Base-by-base conservation (phyloP, 352 stramenopile genomes). In the Phytophthora capsici region DNA sequence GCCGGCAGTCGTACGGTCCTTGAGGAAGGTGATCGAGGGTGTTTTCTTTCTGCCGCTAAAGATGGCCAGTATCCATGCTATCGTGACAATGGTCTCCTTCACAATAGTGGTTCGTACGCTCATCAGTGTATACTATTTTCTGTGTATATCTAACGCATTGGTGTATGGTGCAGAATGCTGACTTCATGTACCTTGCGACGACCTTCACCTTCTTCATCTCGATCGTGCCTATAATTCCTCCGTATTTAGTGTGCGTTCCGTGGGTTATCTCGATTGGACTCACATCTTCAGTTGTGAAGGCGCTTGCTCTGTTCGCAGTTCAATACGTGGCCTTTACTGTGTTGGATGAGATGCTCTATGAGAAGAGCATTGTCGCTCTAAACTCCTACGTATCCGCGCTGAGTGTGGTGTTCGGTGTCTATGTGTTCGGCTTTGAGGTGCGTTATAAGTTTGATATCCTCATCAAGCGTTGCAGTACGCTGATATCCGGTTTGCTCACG, bases 41-140 rank as follows among this genome's bases (percentile, higher is more conserved):
- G 88, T 96, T 17, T 94, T 96, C 57, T 96, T 94, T 50, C 58
- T 96, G 36, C 88, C 88, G 36, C 78, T 96, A 14, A 96, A 96
- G 70, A 96, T 96, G 77, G 88, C 88, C 19, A 94, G 86, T 65
- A 81, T 96, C 16, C 88, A 96, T 37, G 88, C 88, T 2, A 88
- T 96, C 32, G 84, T 96, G n/a, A 94, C 88, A 0, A 79, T 96
- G 50, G 77, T 93, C n/a, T 94, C 88, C 5, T 93, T 96, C 55
- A 86, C 76, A 20, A 86, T 94, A 30, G 82, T 96, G 71, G 87
- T 93, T 77, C 43, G 82, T 79, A 55, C 30, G 28, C 28, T 34
- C 9, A 9, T 34, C 28, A 25, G 22, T 12, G 23, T 23, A 14
- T 8, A 23, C 44, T 14, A 30, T 36, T 22, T 12, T 19, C 22